These are phyloP conservation scores for Tympanopsis confertula DNA, from an alignment of 2,329 filamentous ascomycete genomes.

Conservation along the genomic window DNA sequence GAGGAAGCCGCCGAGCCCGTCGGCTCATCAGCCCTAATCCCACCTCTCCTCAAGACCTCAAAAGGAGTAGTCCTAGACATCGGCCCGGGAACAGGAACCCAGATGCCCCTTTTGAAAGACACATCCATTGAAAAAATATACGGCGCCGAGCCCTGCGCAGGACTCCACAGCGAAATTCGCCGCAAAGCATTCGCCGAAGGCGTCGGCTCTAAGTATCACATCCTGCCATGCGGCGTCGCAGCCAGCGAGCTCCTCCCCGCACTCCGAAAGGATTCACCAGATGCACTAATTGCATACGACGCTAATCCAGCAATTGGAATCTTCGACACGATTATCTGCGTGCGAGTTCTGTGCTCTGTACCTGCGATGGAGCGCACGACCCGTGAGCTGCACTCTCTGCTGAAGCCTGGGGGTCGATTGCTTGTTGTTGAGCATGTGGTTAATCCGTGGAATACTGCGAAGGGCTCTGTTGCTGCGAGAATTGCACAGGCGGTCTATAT, in stretches of 20 bases:
- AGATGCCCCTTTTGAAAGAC: slow-evolving; percentile 24
- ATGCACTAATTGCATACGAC: slow-evolving; percentile 8
- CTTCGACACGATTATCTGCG: slow-evolving; percentile 40
- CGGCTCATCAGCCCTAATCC: slow-evolving; percentile 23
- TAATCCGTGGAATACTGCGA: slow-evolving; percentile 31
- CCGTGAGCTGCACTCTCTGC: slow-evolving; percentile 30
- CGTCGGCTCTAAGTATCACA: slow-evolving; percentile 30
- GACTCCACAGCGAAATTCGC: slow-evolving; percentile 28
- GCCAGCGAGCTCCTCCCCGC: slow-evolving; percentile 27
- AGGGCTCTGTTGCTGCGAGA: slow-evolving; percentile 28
- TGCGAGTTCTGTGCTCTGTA: slow-evolving; percentile 40
- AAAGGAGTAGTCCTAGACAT: slow-evolving; percentile 28
- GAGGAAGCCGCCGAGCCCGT: slow-evolving; percentile 8
- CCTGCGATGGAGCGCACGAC: slow-evolving; percentile 30
- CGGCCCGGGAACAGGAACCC: slow-evolving; percentile 36
- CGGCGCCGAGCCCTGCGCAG: slow-evolving; percentile 35
- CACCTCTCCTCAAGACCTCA: slow-evolving; percentile 23
- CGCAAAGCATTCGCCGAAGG: slow-evolving; percentile 22
- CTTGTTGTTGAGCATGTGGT: slow-evolving; percentile 40
- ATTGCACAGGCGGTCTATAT: slow-evolving; percentile 30
- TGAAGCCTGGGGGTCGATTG: slow-evolving; percentile 39
- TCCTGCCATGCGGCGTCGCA: slow-evolving; percentile 32
- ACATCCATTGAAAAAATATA: slow-evolving; percentile 30
- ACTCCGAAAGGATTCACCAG: slow-evolving; percentile 25
- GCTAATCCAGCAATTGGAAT: slow-evolving; percentile 15